These are phyloP conservation scores for Phaeolepiota aurea DNA, from an alignment of 768 basidiomycete genomes.

Conservation along the genomic window DNA sequence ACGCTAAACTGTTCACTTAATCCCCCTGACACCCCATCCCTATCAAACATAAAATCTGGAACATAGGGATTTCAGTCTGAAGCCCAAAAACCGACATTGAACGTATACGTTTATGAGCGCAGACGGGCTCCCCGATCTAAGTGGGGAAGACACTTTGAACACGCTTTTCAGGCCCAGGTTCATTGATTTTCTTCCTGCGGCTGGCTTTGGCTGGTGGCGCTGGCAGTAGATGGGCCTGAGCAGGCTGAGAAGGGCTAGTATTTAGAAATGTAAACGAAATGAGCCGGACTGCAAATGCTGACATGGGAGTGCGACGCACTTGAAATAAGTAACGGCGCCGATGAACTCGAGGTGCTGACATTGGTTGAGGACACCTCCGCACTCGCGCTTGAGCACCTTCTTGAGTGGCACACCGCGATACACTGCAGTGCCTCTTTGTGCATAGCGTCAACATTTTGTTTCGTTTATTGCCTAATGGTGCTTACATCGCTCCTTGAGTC, in stretches of 20 bases:
- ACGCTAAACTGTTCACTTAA: slow-evolving; percentile 60
- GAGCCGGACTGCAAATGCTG: neutral
- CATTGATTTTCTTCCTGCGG: slow-evolving; percentile 9
- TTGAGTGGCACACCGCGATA: slow-evolving; percentile 46
- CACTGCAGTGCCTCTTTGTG: slow-evolving; percentile 36
- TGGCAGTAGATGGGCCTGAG: neutral
- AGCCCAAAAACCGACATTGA: neutral
- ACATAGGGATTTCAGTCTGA: slow-evolving; percentile 12
- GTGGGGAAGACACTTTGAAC: slow-evolving; percentile 40
- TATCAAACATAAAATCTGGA: slow-evolving; percentile 71
- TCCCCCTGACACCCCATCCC: slow-evolving; percentile 39
- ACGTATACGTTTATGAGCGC: slow-evolving; percentile 38
- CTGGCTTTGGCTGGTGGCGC: slow-evolving; percentile 8
- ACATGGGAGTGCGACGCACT: slow-evolving; percentile 27
- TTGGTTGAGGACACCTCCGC: slow-evolving; percentile 38
- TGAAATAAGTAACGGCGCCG: slow-evolving; percentile 51
- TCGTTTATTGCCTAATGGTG: neutral
- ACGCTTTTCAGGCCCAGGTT: slow-evolving; percentile 34
- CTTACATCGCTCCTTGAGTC: slow-evolving; percentile 45
- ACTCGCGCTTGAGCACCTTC: slow-evolving; percentile 43
- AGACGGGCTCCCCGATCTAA: slow-evolving; percentile 43
- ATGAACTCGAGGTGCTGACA: slow-evolving; percentile 47
- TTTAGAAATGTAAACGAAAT: neutral
- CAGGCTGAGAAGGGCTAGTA: neutral
- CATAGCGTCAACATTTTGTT: neutral